Percentiles rank a stretch among this genome's conserved stretches.
Evolutionary conservation across 1,139 yeast genomes (phyloP).

Genomic region (Magnusiomyces fungicola): DNA sequence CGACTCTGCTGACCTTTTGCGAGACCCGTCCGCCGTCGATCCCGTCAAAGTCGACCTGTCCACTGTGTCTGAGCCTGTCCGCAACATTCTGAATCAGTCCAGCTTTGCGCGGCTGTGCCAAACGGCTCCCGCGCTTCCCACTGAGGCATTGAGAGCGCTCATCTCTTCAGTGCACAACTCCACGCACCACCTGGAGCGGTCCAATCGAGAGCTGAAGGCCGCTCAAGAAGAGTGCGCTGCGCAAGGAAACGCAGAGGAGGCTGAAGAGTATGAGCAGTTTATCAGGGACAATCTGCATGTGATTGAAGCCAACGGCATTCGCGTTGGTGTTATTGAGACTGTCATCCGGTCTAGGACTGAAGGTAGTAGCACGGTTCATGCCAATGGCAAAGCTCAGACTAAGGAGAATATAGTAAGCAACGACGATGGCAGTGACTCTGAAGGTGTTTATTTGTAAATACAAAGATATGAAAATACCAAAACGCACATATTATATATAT

Average conservation of each 20-base stretch:
- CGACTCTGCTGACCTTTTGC: not conserved
- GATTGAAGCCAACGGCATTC: constrained; percentile 5
- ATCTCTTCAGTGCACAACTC: constrained; percentile 6
- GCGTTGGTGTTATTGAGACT: constrained; percentile 1
- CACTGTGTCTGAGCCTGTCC: not conserved
- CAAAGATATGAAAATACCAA: too few species aligned
- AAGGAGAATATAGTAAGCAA: not conserved
- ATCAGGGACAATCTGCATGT: constrained; percentile 10
- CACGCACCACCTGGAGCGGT: constrained; percentile 10
- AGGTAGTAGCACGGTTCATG: not conserved
- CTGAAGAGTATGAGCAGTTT: constrained; percentile 6
- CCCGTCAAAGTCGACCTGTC: not conserved
- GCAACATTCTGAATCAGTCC: not conserved
- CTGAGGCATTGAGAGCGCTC: constrained; percentile 3
- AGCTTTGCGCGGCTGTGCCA: constrained; percentile 4
- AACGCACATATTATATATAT: not conserved
- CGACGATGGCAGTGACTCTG: not conserved
- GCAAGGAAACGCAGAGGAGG: constrained; percentile 3
- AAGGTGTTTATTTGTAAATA: constrained; percentile 7
- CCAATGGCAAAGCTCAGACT: constrained; percentile 1
- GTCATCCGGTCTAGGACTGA: constrained; percentile 1
- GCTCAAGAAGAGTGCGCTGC: not conserved
- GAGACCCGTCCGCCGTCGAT: not conserved
- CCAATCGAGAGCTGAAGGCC: constrained; percentile 7
- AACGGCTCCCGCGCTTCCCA: constrained; percentile 6